Evolutionary conservation across 768 basidiomycete genomes (phyloP).

Genomic region (Lentinula sp.): DNA sequence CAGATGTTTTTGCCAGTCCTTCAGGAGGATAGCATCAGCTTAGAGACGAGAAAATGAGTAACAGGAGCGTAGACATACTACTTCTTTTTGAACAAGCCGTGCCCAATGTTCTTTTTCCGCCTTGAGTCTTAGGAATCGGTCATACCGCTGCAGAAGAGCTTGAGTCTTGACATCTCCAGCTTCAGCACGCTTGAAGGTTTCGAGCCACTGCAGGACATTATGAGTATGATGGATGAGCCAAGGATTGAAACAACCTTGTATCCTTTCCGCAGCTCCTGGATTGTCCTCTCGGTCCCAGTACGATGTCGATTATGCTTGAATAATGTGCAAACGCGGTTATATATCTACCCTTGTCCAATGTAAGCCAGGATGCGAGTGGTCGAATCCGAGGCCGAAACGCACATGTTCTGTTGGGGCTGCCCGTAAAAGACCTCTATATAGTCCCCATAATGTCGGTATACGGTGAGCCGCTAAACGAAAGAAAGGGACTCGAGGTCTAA

Average conservation of each 20-base stretch:
- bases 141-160: constrained; percentile 50
- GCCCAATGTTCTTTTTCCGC: constrained; percentile 44
- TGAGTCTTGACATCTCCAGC: constrained; percentile 43
- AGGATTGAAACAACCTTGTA: constrained; percentile 42
- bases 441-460: constrained; percentile 67
- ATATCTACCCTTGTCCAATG: constrained; percentile 36
- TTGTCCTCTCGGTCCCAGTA: constrained; percentile 49
- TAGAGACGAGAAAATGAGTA: background rate
- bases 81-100: constrained; percentile 38
- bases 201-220: constrained; percentile 43
- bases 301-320: constrained; percentile 47
- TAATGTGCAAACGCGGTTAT: constrained; percentile 44
- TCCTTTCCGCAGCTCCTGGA: constrained; percentile 37
- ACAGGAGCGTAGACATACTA: constrained; percentile 32
- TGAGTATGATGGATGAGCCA: constrained; percentile 4
- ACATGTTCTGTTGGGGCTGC: constrained; percentile 53
- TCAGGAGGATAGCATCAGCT: constrained; percentile 15
- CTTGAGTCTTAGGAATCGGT: constrained; percentile 45
- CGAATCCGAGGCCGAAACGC: constrained; percentile 13
- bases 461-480: constrained; percentile 67
- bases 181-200: constrained; percentile 46
- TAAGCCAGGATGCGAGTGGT: background rate
- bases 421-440: constrained; percentile 67
- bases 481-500: constrained; percentile 59
- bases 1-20: constrained; percentile 50